These are phyloP conservation scores for Gentiana macrophylla DNA, from an alignment of 257 asterid genomes.

Conservation along the genomic window DNA sequence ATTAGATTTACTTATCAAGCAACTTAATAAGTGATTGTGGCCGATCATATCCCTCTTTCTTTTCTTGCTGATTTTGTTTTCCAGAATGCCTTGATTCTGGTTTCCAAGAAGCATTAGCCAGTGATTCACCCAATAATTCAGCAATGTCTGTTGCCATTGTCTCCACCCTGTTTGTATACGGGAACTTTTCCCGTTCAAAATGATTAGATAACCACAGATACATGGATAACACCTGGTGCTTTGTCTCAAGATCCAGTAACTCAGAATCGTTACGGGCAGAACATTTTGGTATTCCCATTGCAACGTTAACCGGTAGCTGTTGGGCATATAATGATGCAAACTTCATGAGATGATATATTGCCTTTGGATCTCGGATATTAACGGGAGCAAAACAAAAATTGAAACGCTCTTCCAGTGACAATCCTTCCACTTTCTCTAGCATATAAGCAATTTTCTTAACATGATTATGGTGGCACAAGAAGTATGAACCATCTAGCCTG, in stretches of 20 bases:
- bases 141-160: conserved; percentile 78
- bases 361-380: conserved; percentile 82
- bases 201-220: conserved; percentile 92
- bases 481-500: conserved; percentile 64
- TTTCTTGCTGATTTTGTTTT: conserved; percentile 30
- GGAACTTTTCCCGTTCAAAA: conserved; percentile 65
- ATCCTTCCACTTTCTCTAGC: conserved; percentile 62
- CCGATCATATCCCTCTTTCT: conserved; percentile 49
- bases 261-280: conserved; percentile 81
- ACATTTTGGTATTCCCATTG: conserved; percentile 79
- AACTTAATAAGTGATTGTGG: conserved; percentile 52
- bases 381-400: conserved; percentile 92
- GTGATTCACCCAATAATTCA: conserved; percentile 70
- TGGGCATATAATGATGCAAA: conserved; percentile 70
- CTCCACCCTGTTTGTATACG: conserved; percentile 68
- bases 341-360: conserved; percentile 71
- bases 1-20: conserved; percentile 30
- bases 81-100: conserved; percentile 62
- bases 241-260: conserved; percentile 91
- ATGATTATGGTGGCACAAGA: conserved; percentile 67
- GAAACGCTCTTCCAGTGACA: conserved; percentile 82
- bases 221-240: conserved; percentile 89
- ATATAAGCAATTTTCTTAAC: conserved; percentile 77
- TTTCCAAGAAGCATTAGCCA: conserved; percentile 65
- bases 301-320: conserved; percentile 68